These are phyloP conservation scores for Hamamelis virginiana DNA, from an alignment of 164 flowering plant species.

Conservation along the genomic window DNA sequence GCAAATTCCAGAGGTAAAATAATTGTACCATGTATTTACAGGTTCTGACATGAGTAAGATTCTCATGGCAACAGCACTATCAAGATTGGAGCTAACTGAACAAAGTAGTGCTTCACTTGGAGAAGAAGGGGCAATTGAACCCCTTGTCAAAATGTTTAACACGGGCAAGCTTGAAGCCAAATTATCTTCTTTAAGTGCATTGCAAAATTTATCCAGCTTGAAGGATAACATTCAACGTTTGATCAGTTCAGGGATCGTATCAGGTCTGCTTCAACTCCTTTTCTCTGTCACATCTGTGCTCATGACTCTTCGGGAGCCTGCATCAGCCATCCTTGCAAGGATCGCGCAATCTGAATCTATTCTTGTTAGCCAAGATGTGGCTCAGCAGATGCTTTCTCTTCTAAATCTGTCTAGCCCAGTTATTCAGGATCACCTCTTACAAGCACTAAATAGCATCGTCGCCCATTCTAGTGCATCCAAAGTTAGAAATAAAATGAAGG, in stretches of 20 bases:
- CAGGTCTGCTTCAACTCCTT: constrained; percentile 74
- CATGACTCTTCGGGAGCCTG: constrained; percentile 91
- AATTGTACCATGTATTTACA: constrained; percentile 23
- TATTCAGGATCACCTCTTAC: constrained; percentile 61
- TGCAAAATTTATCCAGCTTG: constrained; percentile 54
- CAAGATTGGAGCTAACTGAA: constrained; percentile 79
- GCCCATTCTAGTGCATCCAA: constrained; percentile 56
- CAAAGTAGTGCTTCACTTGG: constrained; percentile 63
- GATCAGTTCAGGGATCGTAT: constrained; percentile 55
- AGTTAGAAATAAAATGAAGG: constrained; percentile 63
- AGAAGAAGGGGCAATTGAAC: constrained; percentile 70
- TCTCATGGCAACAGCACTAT: constrained; percentile 85
- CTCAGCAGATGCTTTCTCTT: constrained; percentile 82
- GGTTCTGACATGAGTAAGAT: constrained; percentile 91
- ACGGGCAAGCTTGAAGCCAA: constrained; percentile 85
- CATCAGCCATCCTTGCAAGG: constrained; percentile 78
- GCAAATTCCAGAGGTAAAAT: too few species aligned
- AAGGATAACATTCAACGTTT: constrained; percentile 49
- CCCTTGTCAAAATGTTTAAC: constrained; percentile 67
- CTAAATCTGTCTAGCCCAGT: constrained; percentile 62
- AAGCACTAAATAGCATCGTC: constrained; percentile 65
- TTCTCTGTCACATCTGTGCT: constrained; percentile 88
- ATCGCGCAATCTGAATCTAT: constrained; percentile 69
- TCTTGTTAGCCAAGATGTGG: constrained; percentile 59
- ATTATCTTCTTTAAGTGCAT: constrained; percentile 68